phyloP scores from a whole-genome alignment of 2,329 filamentous ascomycete species.

The Aspergillus awamori region DNA sequence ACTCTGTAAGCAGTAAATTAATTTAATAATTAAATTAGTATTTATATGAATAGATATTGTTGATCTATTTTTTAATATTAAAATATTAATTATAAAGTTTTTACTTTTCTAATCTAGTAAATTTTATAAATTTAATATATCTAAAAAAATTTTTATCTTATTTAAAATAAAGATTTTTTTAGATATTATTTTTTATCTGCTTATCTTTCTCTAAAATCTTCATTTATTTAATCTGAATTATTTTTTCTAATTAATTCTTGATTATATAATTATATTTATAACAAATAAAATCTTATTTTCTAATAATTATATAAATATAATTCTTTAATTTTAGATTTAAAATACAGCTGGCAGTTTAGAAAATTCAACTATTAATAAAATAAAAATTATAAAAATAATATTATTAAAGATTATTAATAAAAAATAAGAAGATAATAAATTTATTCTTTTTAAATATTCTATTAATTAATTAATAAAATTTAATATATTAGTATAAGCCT shows the following conservation, averaged over 20 bases:
- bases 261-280: not conserved
- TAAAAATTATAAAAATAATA: not conserved
- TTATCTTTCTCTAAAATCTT: not conserved
- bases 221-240: too few species aligned
- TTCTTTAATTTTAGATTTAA: too few species aligned
- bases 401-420: not conserved
- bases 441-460: not conserved
- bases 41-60: not conserved
- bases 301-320: not conserved
- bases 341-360: too few species aligned
- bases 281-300: not conserved
- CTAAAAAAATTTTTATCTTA: not conserved
- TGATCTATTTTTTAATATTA: not conserved
- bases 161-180: not conserved
- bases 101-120: not conserved
- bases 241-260: not conserved
- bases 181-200: not conserved
- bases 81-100: not conserved
- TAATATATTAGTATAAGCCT: too few species aligned
- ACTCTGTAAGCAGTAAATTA: not conserved
- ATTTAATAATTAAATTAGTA: not conserved
- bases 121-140: not conserved
- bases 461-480: not conserved
- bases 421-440: not conserved
- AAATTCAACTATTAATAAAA: not conserved